Conservation (phyloP, 257 asterid genomes). For the Oldenlandia corymbosa region DNA sequence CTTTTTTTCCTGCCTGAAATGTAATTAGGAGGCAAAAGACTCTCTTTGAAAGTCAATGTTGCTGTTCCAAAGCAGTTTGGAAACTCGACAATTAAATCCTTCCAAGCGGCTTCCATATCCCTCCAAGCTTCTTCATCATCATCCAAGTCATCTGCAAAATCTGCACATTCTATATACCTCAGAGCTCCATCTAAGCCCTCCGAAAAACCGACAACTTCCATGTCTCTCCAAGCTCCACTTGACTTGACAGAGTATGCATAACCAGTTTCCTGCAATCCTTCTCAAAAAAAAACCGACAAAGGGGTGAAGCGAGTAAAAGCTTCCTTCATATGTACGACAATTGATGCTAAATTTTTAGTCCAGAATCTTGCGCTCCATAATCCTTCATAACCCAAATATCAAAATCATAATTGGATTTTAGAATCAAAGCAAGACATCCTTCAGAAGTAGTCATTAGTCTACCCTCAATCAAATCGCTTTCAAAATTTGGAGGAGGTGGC, state of each 20-base stretch:
- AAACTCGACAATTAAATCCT: slow-evolving; percentile 20
- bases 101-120: neutral
- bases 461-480: neutral
- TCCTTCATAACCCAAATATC: slow-evolving; percentile 45
- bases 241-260: slow-evolving; percentile 10
- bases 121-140: slow-evolving; percentile 13
- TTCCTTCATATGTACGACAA: slow-evolving; percentile 16
- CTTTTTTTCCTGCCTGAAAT: neutral
- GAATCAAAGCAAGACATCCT: slow-evolving; percentile 43
- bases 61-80: slow-evolving; percentile 14
- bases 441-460: slow-evolving; percentile 28
- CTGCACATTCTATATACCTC: no score
- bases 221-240: slow-evolving; percentile 11
- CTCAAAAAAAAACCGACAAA: slow-evolving; percentile 18
- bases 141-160: no score
- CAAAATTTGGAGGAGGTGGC: slow-evolving; percentile 29
- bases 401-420: neutral
- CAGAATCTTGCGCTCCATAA: slow-evolving; percentile 34
- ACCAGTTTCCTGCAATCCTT: slow-evolving; percentile 19
- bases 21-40: slow-evolving; percentile 26
- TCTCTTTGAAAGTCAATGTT: slow-evolving; percentile 22
- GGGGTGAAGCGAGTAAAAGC: slow-evolving; percentile 7
- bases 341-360: slow-evolving; percentile 27
- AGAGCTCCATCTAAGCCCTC: no score
- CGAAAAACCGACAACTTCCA: slow-evolving; percentile 23